phyloP scores from a whole-genome alignment of 257 asterid species.

The Solanum stenotomum region DNA sequence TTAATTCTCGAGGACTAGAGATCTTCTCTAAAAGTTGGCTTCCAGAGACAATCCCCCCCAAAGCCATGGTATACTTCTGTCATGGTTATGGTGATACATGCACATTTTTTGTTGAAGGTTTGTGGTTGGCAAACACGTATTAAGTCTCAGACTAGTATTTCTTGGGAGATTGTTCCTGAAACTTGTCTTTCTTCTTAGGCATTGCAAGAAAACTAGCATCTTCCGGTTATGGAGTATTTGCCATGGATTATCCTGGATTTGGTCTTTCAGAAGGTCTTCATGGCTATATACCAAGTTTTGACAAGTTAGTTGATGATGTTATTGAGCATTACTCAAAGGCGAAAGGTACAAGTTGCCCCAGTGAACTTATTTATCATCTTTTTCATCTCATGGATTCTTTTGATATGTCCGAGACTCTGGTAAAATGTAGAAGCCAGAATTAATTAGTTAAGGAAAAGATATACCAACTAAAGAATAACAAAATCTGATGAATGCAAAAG shows the following conservation, averaged over 20 bases:
- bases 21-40: conserved; percentile 36
- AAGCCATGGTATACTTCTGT: conserved; percentile 44
- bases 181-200: conserved; percentile 36
- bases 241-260: conserved; percentile 41
- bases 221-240: conserved; percentile 15
- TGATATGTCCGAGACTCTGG: not conserved
- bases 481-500: not conserved
- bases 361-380: not conserved
- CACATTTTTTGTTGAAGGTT: conserved; percentile 34
- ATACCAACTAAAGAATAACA: not conserved
- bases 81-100: conserved; percentile 53
- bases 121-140: conserved; percentile 6
- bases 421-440: not conserved
- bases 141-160: conserved; percentile 13
- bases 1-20: conserved; percentile 26
- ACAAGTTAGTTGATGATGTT: conserved; percentile 45
- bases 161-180: not conserved
- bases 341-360: conserved; percentile 22
- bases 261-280: conserved; percentile 58
- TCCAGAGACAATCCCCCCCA: conserved; percentile 19
- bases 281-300: conserved; percentile 45
- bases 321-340: conserved; percentile 39
- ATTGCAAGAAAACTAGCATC: conserved; percentile 25
- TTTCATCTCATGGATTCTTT: not conserved
- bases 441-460: not conserved